Evolutionary conservation across 179 eudicot genomes (phyloP), one percentile per base, ranked within the genome.

Genomic region (Dionaea muscipula): DNA sequence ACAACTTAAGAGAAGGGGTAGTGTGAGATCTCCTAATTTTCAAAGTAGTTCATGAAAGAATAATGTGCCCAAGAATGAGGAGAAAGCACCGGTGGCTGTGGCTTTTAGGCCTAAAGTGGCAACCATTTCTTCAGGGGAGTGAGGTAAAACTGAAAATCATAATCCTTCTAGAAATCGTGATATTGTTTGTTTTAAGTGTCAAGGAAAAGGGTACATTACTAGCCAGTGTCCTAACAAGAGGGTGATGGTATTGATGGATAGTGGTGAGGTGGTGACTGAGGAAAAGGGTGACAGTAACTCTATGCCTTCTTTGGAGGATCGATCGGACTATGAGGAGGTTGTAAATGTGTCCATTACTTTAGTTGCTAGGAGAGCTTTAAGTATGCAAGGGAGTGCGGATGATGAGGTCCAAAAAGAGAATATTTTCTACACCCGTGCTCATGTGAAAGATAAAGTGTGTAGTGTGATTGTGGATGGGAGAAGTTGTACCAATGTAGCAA

Each of bases 381-480:
- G 9, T 22, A 13, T 1, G 16, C 8, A 26, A 3, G 26, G 21
- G 15, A 26, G 1, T 8, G 2, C 3, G 8, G 14, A 49, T 3
- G 8, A 16, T 17, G 15, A 9, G 8, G 15, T 3, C 13, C 48
- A 39, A 26, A 20, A 35, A 18, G 20, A 22, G 5, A 37, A 55
- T 4, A 41, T 0, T 16, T 38, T 41, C 1, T 14, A 38, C 23
- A 38, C 4, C 7, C 2, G 28, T 1, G 22, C 48, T 15, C n/a
- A 23, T 8, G 28, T 39, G 2, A 1, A 55, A 4, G 4, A 41
- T 18, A 39, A 39, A 38, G 48, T 50, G 0, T 51, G 56, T 40
- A 51, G 48, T 14, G 8, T 60, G 16, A 60, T 60, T 7, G 51
- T 37, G 50, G 56, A 60, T 50, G 49, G 49, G 13, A 40, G 65